phyloP scores from a whole-genome alignment of 257 asterid species.

The Forsythia suspensa region DNA sequence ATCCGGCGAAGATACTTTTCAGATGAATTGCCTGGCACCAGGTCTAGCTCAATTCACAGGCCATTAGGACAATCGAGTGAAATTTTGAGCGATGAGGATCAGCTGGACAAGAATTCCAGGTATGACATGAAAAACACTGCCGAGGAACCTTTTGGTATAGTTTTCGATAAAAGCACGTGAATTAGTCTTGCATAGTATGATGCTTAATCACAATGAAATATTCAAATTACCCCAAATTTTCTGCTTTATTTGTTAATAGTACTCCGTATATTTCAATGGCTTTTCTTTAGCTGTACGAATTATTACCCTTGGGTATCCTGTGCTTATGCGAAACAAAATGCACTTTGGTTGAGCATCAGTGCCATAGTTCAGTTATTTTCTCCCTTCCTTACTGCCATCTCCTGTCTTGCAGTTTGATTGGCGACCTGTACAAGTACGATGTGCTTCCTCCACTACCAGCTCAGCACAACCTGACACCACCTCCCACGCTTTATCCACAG shows the following conservation, averaged over 20 bases:
- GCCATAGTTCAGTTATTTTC: not conserved
- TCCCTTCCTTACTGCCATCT: not conserved
- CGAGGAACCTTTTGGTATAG: not conserved
- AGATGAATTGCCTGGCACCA: slow-evolving; percentile 74
- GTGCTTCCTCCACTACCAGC: slow-evolving; percentile 91
- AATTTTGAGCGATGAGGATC: slow-evolving; percentile 73
- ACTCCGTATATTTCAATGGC: not conserved
- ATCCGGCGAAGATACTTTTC: slow-evolving; percentile 96
- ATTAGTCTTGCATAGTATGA: not conserved
- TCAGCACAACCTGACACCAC: slow-evolving; percentile 89
- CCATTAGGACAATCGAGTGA: slow-evolving; percentile 58
- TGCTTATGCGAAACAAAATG: not conserved
- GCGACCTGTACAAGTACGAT: slow-evolving; percentile 70
- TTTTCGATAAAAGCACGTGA: not conserved
- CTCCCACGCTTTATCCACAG: slow-evolving; percentile 96
- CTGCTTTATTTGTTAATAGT: not conserved
- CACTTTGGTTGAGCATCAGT: not conserved
- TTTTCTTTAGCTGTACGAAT: not conserved
- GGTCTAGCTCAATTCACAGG: slow-evolving; percentile 56
- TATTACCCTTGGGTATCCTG: not conserved
- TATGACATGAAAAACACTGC: slow-evolving; percentile 15
- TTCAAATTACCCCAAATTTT: too few relatives aligned
- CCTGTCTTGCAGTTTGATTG: slow-evolving; percentile 43
- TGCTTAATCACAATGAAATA: not conserved
- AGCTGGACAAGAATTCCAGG: slow-evolving; percentile 57